A percentile compares a stretch with the other conserved stretches of the same genome.
These are phyloP conservation scores for Cyclospora cayetanensis DNA, from an alignment of 169 alveolate genomes.

Conservation along the genomic window DNA sequence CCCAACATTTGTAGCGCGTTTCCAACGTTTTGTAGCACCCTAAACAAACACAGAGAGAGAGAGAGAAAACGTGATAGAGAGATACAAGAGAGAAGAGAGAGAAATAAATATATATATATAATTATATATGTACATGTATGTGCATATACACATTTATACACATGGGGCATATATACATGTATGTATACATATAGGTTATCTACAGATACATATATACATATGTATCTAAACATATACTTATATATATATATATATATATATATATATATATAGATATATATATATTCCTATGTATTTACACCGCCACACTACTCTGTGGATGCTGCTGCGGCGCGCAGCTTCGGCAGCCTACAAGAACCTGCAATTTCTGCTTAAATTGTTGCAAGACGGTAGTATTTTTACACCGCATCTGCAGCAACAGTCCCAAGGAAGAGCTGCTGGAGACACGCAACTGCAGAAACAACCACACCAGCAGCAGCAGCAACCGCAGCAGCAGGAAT, in stretches of 20 bases:
- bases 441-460: not conserved
- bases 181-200: not conserved
- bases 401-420: constrained; percentile 10
- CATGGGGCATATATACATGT: not conserved
- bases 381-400: constrained; percentile 41
- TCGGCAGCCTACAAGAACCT: constrained; percentile 21
- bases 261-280: too few relatives aligned
- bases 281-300: too few relatives aligned
- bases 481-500: not conserved
- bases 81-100: too few relatives aligned
- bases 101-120: too few relatives aligned
- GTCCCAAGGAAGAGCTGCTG: not conserved
- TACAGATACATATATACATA: too few relatives aligned
- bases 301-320: too few relatives aligned
- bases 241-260: too few relatives aligned
- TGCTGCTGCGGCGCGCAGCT: constrained; percentile 28
- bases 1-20: not conserved
- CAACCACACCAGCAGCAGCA: not conserved
- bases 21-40: not conserved
- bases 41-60: not conserved
- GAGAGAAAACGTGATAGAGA: too few relatives aligned
- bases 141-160: too few relatives aligned
- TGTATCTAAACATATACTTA: too few relatives aligned
- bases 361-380: not conserved
- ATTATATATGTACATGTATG: not conserved